Base-by-base conservation (phyloP, 768 basidiomycete species). In the Russula foetens region DNA sequence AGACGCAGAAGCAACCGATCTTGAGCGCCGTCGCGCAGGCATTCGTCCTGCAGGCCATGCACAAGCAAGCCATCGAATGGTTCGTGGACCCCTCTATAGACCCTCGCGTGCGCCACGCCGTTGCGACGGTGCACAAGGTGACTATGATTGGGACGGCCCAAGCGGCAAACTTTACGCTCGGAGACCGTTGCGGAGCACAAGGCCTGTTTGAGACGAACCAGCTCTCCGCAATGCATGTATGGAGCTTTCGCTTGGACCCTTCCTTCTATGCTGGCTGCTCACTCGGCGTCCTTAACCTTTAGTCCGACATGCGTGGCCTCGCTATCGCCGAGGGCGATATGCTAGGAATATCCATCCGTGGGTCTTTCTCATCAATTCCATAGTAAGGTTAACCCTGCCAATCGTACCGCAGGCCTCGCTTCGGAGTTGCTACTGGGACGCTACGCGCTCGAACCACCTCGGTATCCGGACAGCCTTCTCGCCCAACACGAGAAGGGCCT, bases 171-270 rank as follows among this genome's bases (percentile, higher is more conserved):
- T 71, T 77, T 11, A 79, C 80, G 57, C 73, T 85, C n/a, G 75
- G 81, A 6, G 85, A 87, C 62, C 76, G 85, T 12, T 84, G 81
- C 58, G 85, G 85, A 50, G 85, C 83, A 2, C 84, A 85, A 69
- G 84, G 85, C 2, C 78, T 82, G 0, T 85, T 84, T 57, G 84
- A 82, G 53, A 78, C 81, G 56, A 86, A 86, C 65, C 80, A 82
- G 64, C 78, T 85, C 74, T 77, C 79, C 5, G 74, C 74, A 46
- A 75, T 81, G 31, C 79, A 83, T 74, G 84, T 83, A 57, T 3
- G 71, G 66, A 66, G 61, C 8, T 21, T 44, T 33, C 21, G 9
- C 17, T 19, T 41, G 31, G 0, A 6, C 35, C 39, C 14, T 45
- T 43, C 44, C 19, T 49, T 35, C 76, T 75, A 76, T 67, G 76